phyloP scores from a whole-genome alignment of 352 stramenopile species.

The Phytophthora podocarpi region DNA sequence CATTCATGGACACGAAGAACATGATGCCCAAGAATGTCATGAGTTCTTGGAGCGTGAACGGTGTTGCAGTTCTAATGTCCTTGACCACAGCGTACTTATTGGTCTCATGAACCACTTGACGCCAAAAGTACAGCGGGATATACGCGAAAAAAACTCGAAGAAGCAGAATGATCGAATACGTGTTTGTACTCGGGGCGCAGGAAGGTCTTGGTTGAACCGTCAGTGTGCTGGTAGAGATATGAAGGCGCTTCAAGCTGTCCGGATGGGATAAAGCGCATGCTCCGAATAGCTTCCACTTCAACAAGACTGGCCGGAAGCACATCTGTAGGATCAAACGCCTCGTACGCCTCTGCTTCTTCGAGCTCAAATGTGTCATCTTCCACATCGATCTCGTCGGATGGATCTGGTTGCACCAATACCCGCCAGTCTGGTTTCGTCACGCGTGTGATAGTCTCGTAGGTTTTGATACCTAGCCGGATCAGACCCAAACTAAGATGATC shows the following conservation, averaged over 20 bases:
- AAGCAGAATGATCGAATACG: conserved; percentile 8
- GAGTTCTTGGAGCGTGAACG: conserved; percentile 14
- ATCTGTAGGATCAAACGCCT: conserved; percentile 5
- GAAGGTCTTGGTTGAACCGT: neutral
- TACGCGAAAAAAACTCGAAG: conserved; percentile 6
- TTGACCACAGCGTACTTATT: conserved; percentile 10
- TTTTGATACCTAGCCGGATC: conserved; percentile 3
- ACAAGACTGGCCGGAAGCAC: conserved; percentile 8
- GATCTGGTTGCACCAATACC: neutral
- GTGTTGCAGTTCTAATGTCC: neutral
- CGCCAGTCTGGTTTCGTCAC: no score
- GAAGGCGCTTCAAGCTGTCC: neutral
- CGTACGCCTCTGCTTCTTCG: no score
- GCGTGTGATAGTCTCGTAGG: conserved; percentile 1
- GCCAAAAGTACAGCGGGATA: conserved; percentile 1
- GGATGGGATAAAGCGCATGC: conserved; percentile 2
- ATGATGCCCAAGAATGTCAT: conserved; percentile 12
- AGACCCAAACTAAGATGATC: neutral
- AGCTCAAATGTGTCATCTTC: no score
- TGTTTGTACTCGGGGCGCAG: conserved; percentile 1
- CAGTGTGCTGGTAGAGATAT: neutral
- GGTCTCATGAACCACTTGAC: conserved; percentile 2
- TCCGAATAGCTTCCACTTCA: conserved; percentile 3
- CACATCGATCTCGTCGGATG: conserved; percentile 5
- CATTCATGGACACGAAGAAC: conserved; percentile 27